Evolutionary conservation across 2,329 filamentous ascomycete species (phyloP), one percentile per base, ranked within the genome.

Genomic region (Bipolaris cookei): DNA sequence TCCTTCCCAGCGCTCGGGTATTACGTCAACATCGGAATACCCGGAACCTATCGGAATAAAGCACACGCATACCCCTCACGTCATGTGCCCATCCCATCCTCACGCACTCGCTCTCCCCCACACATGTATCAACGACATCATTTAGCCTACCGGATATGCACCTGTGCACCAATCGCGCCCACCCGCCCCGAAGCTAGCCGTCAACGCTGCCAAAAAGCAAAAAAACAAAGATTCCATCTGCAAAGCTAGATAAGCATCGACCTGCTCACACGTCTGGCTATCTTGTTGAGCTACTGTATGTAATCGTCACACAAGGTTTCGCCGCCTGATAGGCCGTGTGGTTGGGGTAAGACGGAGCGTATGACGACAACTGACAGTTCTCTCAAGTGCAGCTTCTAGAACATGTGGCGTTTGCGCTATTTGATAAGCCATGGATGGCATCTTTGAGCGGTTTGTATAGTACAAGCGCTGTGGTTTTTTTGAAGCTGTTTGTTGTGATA

Each of bases 31-130:
- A 43, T 65, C 58, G 50, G 58, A 58, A 61, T 16, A 30, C n/a
- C 28, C 34, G n/a, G 54, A 37, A 43, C 47, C 51, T 25, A 32
- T 44, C 49, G 49, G 49, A 37, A 43, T 21, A 20, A 11, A 13
- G 20, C 30, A 14, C 20, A 20, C 8, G 49, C 44, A 20, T 57
- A 51, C 59, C 55, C 61, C 57, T 58, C 63, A 53, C 37, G 16
- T 45, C 43, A 25, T 42, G 39, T 23, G 39, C 16, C 28, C 14
- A 14, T 14, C 16, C 28, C 28, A 13, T 11, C 14, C 28, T 43
- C 39, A 18, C n/a, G 20, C 48, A 56, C 51, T 48, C 25, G 25
- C 14, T 21, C 30, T 58, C 62, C 67, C 66, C 70, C 69, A 68
- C 69, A 67, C 55, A 65, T 68, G 55, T 64, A 53, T 48, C 35